Evolutionary conservation across 2,329 filamentous ascomycete species (phyloP).

Genomic region (Fusarium redolens): DNA sequence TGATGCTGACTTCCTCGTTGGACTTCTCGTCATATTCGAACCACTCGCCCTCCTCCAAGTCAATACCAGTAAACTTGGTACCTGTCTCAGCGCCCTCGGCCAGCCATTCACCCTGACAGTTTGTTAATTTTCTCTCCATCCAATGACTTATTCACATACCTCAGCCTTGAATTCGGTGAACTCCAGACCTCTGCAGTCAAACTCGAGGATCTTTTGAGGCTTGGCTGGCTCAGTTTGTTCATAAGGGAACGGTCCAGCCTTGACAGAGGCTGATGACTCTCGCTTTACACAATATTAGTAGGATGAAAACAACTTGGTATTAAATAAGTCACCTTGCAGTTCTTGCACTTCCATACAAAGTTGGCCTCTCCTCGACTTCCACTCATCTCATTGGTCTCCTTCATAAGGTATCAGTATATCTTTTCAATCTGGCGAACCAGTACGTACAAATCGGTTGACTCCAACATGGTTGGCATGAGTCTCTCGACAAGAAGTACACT

Average conservation of each 20-base stretch:
- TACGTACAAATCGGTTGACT: conserved; percentile 85
- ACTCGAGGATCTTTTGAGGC: conserved; percentile 82
- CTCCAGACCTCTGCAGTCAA: conserved; percentile 94
- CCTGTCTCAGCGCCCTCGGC: conserved; percentile 83
- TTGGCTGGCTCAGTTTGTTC: conserved; percentile 77
- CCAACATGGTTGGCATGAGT: conserved; percentile 87
- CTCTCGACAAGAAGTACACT: conserved; percentile 98
- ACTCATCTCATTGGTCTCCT: conserved; percentile 92
- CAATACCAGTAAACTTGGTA: conserved; percentile 84
- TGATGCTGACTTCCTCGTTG: conserved; percentile 90
- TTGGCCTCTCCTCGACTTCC: conserved; percentile 96
- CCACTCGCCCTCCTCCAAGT: conserved; percentile 92
- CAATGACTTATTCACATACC: conserved; percentile 58
- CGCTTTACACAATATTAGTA: conserved; percentile 61
- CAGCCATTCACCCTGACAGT: conserved; percentile 83
- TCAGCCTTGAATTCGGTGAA: conserved; percentile 92
- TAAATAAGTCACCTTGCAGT: conserved; percentile 79
- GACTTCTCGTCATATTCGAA: conserved; percentile 98
- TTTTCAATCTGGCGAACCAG: not conserved
- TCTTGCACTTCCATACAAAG: conserved; percentile 99
- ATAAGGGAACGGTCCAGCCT: conserved; percentile 78
- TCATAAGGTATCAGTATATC: conserved; percentile 11
- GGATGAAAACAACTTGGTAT: not conserved
- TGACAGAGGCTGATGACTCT: conserved; percentile 88
- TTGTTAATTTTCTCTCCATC: not conserved